Evolutionary conservation across 257 asterid genomes (phyloP).

Genomic region (Solanum corneliomulleri): DNA sequence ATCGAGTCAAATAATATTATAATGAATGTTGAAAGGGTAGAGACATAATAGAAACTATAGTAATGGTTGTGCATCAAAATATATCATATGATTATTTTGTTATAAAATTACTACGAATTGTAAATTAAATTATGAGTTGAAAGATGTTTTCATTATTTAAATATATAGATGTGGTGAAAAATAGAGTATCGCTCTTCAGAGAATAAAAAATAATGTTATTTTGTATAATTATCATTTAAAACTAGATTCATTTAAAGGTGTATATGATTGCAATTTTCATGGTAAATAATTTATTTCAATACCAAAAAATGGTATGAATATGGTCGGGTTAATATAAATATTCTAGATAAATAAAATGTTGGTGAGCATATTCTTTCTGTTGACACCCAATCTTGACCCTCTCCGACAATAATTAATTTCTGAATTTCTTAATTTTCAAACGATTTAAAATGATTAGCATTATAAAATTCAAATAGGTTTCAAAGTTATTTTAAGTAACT

Average conservation of each 20-base stretch:
- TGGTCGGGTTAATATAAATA: background rate
- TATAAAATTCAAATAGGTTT: too few relatives aligned
- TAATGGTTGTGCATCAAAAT: background rate
- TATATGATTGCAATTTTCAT: background rate
- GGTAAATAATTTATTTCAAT: background rate
- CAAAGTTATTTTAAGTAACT: too few relatives aligned
- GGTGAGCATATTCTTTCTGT: background rate
- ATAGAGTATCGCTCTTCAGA: background rate
- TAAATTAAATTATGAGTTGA: background rate
- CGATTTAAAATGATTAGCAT: too few relatives aligned
- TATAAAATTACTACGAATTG: background rate
- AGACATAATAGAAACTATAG: background rate
- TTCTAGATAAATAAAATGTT: background rate
- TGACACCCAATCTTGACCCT: rapidly evolving
- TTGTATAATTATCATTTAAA: too few relatives aligned
- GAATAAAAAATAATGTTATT: too few relatives aligned
- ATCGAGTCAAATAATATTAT: too few relatives aligned
- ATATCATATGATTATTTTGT: background rate
- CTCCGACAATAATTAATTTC: too few relatives aligned
- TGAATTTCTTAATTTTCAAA: too few relatives aligned
- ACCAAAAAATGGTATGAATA: too few relatives aligned
- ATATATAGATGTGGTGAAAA: background rate
- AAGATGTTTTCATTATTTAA: background rate
- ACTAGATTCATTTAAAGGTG: too few relatives aligned
- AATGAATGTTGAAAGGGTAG: background rate